Conservation (phyloP, 805 yeast genomes). For the Lachancea waltii region DNA sequence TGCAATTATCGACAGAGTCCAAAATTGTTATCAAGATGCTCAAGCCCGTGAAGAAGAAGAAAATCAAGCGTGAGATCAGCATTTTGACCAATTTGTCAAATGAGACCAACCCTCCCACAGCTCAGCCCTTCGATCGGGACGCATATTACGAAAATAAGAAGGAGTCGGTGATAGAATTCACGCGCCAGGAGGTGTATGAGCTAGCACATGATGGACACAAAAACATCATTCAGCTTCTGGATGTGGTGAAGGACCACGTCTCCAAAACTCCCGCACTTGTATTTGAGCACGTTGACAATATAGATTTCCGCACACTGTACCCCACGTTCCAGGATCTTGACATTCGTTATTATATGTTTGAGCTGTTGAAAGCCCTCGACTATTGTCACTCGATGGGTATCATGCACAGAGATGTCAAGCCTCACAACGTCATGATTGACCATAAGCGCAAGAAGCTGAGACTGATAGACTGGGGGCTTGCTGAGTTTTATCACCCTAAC, state of each 20-base stretch:
- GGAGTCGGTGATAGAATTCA: constrained; percentile 22
- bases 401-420: constrained; percentile 93
- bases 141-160: constrained; percentile 27
- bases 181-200: constrained; percentile 24
- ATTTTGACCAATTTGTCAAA: constrained; percentile 71
- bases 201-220: constrained; percentile 40
- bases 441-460: constrained; percentile 63
- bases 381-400: constrained; percentile 92
- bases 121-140: constrained; percentile 19
- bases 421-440: constrained; percentile 94
- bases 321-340: constrained; percentile 71
- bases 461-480: constrained; percentile 92
- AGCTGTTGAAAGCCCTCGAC: constrained; percentile 76
- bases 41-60: constrained; percentile 89
- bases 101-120: constrained; percentile 27
- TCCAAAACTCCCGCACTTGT: constrained; percentile 81
- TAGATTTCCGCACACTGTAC: constrained; percentile 75
- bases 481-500: constrained; percentile 87
- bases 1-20: constrained; percentile 55
- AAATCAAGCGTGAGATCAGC: constrained; percentile 83
- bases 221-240: constrained; percentile 68
- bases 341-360: constrained; percentile 75
- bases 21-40: constrained; percentile 80
- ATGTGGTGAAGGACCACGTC: constrained; percentile 74
- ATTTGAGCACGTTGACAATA: constrained; percentile 78